Evolutionary conservation across 768 basidiomycete species (phyloP).

Genomic region (Boletus patriciae): DNA sequence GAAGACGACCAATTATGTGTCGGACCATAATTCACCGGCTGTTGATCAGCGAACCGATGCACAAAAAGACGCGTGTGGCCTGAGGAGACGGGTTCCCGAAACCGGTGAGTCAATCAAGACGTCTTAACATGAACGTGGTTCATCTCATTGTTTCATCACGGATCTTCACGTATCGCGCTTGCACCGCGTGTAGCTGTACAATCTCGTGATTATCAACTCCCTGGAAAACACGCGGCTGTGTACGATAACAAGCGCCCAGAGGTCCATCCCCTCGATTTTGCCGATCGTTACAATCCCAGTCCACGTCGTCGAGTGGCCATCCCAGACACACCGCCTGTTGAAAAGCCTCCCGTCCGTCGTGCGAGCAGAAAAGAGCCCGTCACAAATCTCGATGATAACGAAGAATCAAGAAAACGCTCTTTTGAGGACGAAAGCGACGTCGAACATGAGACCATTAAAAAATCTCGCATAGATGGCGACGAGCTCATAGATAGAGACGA

Average conservation of each 20-base stretch:
- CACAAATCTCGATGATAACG: slow-evolving; percentile 20
- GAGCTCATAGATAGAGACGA: slow-evolving; percentile 50
- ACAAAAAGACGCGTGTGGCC: slow-evolving; percentile 37
- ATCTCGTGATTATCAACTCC: slow-evolving; percentile 20
- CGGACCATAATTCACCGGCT: slow-evolving; percentile 24
- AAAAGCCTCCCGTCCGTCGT: slow-evolving; percentile 28
- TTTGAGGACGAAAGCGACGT: slow-evolving; percentile 46
- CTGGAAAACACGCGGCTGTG: slow-evolving; percentile 12
- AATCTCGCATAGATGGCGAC: slow-evolving; percentile 51
- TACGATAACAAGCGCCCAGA: slow-evolving; percentile 21
- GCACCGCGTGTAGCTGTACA: slow-evolving; percentile 26
- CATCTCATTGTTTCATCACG: slow-evolving; percentile 29
- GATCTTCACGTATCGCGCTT: slow-evolving; percentile 17
- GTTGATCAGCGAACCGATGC: slow-evolving; percentile 33
- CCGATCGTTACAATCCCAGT: slow-evolving; percentile 41
- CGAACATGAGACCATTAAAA: slow-evolving; percentile 47
- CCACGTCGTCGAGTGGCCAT: slow-evolving; percentile 10
- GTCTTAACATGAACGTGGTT: slow-evolving; percentile 19
- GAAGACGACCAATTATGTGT: slow-evolving; percentile 28
- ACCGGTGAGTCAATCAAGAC: slow-evolving; percentile 40
- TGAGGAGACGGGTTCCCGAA: slow-evolving; percentile 47
- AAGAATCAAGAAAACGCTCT: slow-evolving; percentile 43
- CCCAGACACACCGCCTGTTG: slow-evolving; percentile 13
- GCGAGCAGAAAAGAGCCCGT: slow-evolving; percentile 33
- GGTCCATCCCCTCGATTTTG: slow-evolving; percentile 29